Conservation (phyloP, 768 basidiomycete genomes). For the Lactifluus subvellereus region DNA sequence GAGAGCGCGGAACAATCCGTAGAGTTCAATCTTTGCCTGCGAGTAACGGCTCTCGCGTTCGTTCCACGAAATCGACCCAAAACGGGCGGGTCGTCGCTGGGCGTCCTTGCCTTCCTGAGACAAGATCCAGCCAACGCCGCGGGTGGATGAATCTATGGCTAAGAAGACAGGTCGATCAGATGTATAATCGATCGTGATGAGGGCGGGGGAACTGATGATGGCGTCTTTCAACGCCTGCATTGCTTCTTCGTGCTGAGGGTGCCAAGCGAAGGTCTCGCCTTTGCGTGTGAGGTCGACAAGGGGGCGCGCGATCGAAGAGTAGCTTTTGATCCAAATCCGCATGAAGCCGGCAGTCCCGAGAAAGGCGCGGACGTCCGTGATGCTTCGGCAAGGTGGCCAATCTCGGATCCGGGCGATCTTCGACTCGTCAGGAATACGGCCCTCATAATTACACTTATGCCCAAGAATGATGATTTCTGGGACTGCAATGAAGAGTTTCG, state of each 20-base stretch:
- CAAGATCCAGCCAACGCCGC: conserved; percentile 29
- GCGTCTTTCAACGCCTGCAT: background rate
- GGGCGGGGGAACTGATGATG: conserved; percentile 1
- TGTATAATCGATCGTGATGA: conserved; percentile 15
- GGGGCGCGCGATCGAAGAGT: conserved; percentile 1
- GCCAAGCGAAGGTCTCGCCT: conserved; percentile 5
- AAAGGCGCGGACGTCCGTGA: no score
- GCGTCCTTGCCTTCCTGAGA: conserved; percentile 25
- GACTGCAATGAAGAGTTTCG: background rate
- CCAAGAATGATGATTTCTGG: conserved; percentile 32
- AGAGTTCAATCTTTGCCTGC: no score
- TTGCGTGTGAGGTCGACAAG: conserved; percentile 5
- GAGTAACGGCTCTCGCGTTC: conserved; percentile 20
- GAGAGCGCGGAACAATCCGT: no score
- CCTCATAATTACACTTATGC: no score
- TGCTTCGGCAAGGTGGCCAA: no score
- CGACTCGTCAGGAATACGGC: no score
- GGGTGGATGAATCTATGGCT: conserved; percentile 25
- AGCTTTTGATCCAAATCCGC: background rate
- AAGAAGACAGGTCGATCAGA: no score
- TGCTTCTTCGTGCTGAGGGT: background rate
- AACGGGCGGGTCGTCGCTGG: conserved; percentile 29
- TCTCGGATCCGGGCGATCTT: no score
- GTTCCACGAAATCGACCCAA: conserved; percentile 24
- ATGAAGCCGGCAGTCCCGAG: conserved; percentile 24